phyloP scores from a whole-genome alignment of 345 rosid species.

The Hypericum perforatum region DNA sequence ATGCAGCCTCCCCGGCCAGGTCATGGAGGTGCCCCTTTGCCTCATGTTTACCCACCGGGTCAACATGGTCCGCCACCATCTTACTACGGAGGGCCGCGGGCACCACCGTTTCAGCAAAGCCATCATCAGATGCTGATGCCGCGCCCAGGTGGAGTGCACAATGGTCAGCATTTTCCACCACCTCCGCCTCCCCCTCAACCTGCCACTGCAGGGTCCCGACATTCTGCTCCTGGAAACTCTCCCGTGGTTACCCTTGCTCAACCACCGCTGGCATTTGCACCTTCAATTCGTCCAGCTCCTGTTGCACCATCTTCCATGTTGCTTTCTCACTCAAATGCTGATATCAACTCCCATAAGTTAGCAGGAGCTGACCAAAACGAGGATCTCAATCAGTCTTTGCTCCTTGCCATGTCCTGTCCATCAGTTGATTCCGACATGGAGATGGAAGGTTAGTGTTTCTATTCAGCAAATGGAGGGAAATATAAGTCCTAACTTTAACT shows the following conservation, averaged over 20 bases:
- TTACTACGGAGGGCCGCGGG: slow-evolving; percentile 17
- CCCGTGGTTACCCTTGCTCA: slow-evolving; percentile 22
- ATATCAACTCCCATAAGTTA: too few species aligned
- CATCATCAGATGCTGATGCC: slow-evolving; percentile 18
- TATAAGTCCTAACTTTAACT: too few species aligned
- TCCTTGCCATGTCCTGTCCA: slow-evolving; percentile 17
- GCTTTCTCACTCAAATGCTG: neutral
- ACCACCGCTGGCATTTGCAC: slow-evolving; percentile 18
- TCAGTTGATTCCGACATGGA: slow-evolving; percentile 68
- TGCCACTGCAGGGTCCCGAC: slow-evolving; percentile 21
- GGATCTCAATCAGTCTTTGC: slow-evolving; percentile 2
- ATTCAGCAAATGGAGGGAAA: too few species aligned
- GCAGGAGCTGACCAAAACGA: too few species aligned
- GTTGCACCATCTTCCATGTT: slow-evolving; percentile 11
- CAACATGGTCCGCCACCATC: slow-evolving; percentile 23
- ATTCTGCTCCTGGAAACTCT: slow-evolving; percentile 14
- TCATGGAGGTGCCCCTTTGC: slow-evolving; percentile 19
- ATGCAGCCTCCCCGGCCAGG: slow-evolving; percentile 9
- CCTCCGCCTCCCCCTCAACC: slow-evolving; percentile 20
- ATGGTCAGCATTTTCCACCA: slow-evolving; percentile 17
- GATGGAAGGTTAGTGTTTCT: slow-evolving; percentile 61
- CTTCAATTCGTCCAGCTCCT: slow-evolving; percentile 10
- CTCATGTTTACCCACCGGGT: slow-evolving; percentile 18
- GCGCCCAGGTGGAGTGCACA: slow-evolving; percentile 19
- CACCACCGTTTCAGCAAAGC: slow-evolving; percentile 15